These are phyloP conservation scores for Pyrenophora teres DNA, from an alignment of 2,329 filamentous ascomycete genomes.

Conservation along the genomic window DNA sequence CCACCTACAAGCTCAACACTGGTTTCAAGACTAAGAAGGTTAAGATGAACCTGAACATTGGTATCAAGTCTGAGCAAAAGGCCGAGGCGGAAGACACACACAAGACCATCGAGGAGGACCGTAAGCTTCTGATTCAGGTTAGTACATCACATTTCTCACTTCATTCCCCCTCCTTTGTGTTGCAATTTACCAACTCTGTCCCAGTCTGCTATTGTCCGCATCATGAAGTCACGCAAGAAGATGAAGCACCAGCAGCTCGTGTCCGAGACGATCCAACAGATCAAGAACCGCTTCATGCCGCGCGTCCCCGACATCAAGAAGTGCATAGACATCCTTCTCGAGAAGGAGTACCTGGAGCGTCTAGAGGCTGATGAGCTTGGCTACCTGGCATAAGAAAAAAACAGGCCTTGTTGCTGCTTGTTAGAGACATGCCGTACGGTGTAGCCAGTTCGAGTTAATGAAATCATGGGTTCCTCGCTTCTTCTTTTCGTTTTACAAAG, in stretches of 20 bases:
- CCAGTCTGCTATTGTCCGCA: slow-evolving; percentile 95
- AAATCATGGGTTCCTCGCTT: too few relatives aligned
- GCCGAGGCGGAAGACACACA: slow-evolving; percentile 96
- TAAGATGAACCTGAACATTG: slow-evolving; percentile 93
- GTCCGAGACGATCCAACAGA: slow-evolving; percentile 93
- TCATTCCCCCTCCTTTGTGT: not conserved
- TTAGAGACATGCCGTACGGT: not conserved
- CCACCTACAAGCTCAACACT: slow-evolving; percentile 83
- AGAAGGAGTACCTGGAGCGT: slow-evolving; percentile 98
- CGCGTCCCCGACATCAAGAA: slow-evolving; percentile 98
- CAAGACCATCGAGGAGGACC: slow-evolving; percentile 98
- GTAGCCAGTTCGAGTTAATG: too few relatives aligned
- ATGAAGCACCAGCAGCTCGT: slow-evolving; percentile 98
- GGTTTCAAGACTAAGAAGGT: slow-evolving; percentile 99
- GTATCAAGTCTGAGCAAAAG: slow-evolving; percentile 93
- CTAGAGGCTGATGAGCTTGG: slow-evolving; percentile 92
- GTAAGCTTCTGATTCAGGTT: slow-evolving; percentile 96
- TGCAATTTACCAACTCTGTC: slow-evolving; percentile 35
- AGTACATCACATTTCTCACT: slow-evolving; percentile 43
- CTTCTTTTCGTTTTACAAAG: too few relatives aligned
- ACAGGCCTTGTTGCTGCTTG: not conserved
- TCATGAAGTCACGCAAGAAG: slow-evolving; percentile 99
- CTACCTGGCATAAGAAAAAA: slow-evolving; percentile 73
- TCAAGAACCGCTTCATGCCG: slow-evolving; percentile 88
- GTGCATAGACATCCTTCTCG: slow-evolving; percentile 96